Evolutionary conservation across 345 rosid genomes (phyloP), one percentile per base, ranked within the genome.

Genomic region (Barbarea vulgaris): DNA sequence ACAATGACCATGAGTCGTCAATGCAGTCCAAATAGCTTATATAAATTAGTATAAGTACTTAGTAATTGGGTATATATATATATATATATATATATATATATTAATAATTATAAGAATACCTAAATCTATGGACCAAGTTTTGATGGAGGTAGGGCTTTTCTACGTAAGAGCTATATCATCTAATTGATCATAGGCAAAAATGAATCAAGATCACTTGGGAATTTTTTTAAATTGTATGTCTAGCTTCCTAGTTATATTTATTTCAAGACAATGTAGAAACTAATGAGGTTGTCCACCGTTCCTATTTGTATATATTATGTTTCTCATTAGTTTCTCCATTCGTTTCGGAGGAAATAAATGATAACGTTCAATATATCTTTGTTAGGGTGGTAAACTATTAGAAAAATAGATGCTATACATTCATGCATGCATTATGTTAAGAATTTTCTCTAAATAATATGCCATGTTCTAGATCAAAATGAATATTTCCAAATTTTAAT

Each of bases 1-100:
- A 78, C 66, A 77, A 77, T 72, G 81, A 77, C 57, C 77, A 72
- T 31, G 81, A 77, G 54, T 77, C 77, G 53, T 77, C 77, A 57
- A 58, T 77, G 76, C 81, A 77, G 56, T 77, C 81, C 48, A 77
- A 77, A 58, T 77, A 77, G 69, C n/a, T 71, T 65, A 37, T 69
- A 62, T 14, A 54, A 12, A 46, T 69, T 69, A 69, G 52, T 60
- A 68, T 62, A 61, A 46, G 73, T 60, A 62, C 18, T 56, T 48
- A 52, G 56, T 76, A 52, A 52, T 21, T 69, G 58, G 33, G 77
- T 73, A 78, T 72, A 71, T 67, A 52, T 62, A 42, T 64, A 55
- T 64, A 56, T 34, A 30, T 44, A n/a, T 73, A 78, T 72, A 71
- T 67, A 52, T 62, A 42, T 64, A 55, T 64, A 56, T 34, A 30